Conservation (phyloP, 495 filamentous ascomycete species). For the Physcia stellaris region DNA sequence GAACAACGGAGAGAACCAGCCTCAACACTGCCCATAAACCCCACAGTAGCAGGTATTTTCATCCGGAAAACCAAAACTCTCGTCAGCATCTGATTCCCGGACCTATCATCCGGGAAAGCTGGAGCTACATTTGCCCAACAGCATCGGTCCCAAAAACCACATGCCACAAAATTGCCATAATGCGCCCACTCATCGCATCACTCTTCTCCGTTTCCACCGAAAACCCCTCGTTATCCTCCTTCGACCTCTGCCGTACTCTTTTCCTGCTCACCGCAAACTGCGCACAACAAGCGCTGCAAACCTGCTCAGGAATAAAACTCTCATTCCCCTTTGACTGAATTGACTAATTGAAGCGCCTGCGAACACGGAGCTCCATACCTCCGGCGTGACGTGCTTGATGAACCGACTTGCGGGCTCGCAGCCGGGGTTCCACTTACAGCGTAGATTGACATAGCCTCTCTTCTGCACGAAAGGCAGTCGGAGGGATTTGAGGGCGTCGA, state of each 20-base stretch:
- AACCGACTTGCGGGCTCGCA: conserved; percentile 29
- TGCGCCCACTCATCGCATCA: conserved; percentile 45
- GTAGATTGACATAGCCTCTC: conserved; percentile 35
- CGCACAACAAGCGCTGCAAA: conserved; percentile 46
- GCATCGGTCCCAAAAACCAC: conserved; percentile 40
- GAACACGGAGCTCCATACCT: conserved; percentile 32
- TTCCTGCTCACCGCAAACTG: conserved; percentile 53
- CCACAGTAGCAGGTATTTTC: too few relatives aligned
- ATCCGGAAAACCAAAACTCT: too few relatives aligned
- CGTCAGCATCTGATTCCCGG: too few relatives aligned
- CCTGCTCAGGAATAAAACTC: conserved; percentile 22
- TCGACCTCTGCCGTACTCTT: conserved; percentile 31
- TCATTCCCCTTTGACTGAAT: too few relatives aligned
- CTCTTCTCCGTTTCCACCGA: conserved; percentile 42
- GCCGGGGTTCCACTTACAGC: conserved; percentile 32
- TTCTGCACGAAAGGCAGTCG: conserved; percentile 27
- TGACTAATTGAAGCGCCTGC: conserved; percentile 23
- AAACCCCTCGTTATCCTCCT: conserved; percentile 39
- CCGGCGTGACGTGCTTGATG: conserved; percentile 12
- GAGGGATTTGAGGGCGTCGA: conserved; percentile 23
- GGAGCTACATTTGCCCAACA: conserved; percentile 26
- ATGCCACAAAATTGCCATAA: conserved; percentile 67
- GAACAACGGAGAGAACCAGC: too few relatives aligned
- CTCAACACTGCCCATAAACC: too few relatives aligned
- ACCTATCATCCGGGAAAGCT: too few relatives aligned